phyloP scores from a whole-genome alignment of 1,284 basidiomycete genomes.

The Fomitopsis pinicola region DNA sequence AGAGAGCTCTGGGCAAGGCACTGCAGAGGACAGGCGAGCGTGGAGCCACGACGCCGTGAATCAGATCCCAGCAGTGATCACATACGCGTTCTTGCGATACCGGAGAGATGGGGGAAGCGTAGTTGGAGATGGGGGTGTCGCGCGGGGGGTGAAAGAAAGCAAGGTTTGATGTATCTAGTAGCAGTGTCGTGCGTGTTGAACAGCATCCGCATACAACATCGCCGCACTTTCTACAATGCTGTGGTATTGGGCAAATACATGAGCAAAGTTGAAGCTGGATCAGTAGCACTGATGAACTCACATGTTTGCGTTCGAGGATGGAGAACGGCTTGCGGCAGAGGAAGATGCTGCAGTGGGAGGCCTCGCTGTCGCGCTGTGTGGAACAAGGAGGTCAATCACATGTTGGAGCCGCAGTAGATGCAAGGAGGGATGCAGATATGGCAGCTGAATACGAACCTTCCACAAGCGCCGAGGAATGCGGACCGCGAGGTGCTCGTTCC shows the following conservation, averaged over 20 bases:
- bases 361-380: conserved; percentile 53
- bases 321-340: conserved; percentile 60
- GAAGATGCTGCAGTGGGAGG: conserved; percentile 65
- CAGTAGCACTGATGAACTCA: conserved; percentile 32
- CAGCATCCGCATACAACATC: conserved; percentile 68
- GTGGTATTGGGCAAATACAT: conserved; percentile 4
- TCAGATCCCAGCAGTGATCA: conserved; percentile 68
- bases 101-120: conserved; percentile 52
- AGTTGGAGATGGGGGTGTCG: conserved; percentile 50
- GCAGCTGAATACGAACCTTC: conserved; percentile 48
- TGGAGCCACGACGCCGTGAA: conserved; percentile 45
- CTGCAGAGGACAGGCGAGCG: conserved; percentile 27
- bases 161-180: conserved; percentile 66
- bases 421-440: conserved; percentile 3
- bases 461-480: conserved; percentile 62
- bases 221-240: conserved; percentile 80
- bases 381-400: conserved; percentile 19
- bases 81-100: conserved; percentile 54
- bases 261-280: conserved; percentile 17
- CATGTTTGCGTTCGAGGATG: conserved; percentile 68
- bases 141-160: conserved; percentile 65
- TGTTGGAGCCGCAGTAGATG: conserved; percentile 9
- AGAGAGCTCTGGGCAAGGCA: conserved; percentile 39
- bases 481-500: conserved; percentile 74
- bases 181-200: conserved; percentile 47